Percentiles rank a stretch among this genome's conserved stretches.
Evolutionary conservation across 2,329 filamentous ascomycete species (phyloP).

Genomic region (Fusarium begoniae): DNA sequence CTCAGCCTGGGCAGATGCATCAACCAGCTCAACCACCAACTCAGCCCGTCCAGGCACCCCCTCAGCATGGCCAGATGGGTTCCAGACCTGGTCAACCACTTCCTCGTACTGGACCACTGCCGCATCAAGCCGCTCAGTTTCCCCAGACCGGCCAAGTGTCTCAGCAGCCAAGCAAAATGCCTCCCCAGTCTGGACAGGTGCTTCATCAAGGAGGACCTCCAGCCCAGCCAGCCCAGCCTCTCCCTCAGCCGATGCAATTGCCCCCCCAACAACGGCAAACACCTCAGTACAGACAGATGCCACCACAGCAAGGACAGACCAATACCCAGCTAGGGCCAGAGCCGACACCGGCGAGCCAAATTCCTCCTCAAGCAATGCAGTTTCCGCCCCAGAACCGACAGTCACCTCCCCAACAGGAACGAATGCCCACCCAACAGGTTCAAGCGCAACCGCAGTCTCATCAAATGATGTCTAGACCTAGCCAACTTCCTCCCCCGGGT

Average conservation of each 20-base stretch:
- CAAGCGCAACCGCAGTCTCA: background rate
- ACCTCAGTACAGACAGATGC: background rate
- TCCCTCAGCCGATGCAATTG: background rate
- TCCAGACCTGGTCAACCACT: background rate
- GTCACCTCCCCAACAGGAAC: background rate
- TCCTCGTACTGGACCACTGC: background rate
- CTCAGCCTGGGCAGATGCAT: background rate
- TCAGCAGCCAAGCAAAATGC: background rate
- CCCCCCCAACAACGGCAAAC: background rate
- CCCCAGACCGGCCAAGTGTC: background rate
- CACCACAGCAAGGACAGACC: background rate
- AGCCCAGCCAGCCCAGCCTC: background rate
- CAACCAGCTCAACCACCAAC: background rate
- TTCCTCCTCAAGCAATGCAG: background rate
- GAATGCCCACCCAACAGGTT: background rate
- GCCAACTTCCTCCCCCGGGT: background rate
- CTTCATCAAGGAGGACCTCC: background rate
- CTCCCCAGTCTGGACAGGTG: background rate
- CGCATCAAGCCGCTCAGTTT: background rate
- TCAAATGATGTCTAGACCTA: background rate
- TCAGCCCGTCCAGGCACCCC: conserved; percentile 4
- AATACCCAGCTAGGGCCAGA: background rate
- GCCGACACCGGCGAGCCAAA: background rate
- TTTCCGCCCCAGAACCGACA: background rate
- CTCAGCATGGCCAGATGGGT: background rate